These are phyloP conservation scores for Heracleum sosnowskyi DNA, from an alignment of 129 eudicot genomes.

Conservation along the genomic window DNA sequence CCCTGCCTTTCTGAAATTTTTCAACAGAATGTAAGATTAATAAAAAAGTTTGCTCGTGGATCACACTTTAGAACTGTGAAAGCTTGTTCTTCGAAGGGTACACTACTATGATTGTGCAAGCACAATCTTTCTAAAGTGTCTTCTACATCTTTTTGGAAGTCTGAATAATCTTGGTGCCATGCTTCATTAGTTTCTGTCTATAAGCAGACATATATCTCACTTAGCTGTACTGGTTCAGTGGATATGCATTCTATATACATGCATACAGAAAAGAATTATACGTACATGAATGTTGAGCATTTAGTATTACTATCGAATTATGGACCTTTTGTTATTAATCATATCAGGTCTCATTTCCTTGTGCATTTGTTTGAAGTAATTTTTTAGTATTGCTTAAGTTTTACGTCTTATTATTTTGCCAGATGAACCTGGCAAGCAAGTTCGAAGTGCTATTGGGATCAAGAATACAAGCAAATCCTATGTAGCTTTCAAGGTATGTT, in stretches of 20 bases:
- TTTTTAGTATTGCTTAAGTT: neutral
- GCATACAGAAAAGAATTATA: neutral
- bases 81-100: neutral
- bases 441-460: constrained; percentile 77
- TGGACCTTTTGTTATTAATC: neutral
- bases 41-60: neutral
- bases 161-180: neutral
- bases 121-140: neutral
- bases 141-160: neutral
- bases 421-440: constrained; percentile 94
- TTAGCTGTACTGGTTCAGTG: neutral
- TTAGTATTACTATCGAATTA: neutral
- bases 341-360: neutral
- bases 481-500: constrained; percentile 78
- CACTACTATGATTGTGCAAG: neutral
- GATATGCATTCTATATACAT: neutral
- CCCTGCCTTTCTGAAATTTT: neutral
- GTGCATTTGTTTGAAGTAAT: neutral
- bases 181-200: neutral
- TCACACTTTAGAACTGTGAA: neutral
- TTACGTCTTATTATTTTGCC: neutral
- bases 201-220: neutral
- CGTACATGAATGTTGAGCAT: neutral
- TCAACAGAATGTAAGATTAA: neutral
- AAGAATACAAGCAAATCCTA: constrained; percentile 90